These are phyloP conservation scores for Cercospora beticola DNA, from an alignment of 2,329 filamentous ascomycete species.

Conservation along the genomic window DNA sequence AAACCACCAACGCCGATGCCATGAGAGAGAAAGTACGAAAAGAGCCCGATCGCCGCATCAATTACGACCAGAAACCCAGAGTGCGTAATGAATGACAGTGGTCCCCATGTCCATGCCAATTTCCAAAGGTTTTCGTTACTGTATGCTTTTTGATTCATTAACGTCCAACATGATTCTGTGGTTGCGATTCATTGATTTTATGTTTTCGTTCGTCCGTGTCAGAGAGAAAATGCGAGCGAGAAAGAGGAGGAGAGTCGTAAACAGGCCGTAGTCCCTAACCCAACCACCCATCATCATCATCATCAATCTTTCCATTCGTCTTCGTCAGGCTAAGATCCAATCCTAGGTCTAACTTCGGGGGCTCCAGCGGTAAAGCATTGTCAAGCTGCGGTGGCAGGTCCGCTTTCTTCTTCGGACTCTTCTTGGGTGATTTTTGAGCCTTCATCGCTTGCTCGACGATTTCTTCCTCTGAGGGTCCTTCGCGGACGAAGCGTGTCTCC, in stretches of 20 bases:
- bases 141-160: neutral
- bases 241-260: neutral
- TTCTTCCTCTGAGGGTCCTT: slow-evolving; percentile 58
- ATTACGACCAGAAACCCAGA: neutral
- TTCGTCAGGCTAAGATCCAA: slow-evolving; percentile 25
- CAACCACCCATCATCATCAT: slow-evolving; percentile 38
- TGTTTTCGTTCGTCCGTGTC: neutral
- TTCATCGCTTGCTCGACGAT: slow-evolving; percentile 43
- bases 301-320: slow-evolving; percentile 14
- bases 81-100: neutral
- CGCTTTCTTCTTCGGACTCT: slow-evolving; percentile 38
- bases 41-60: too few relatives aligned
- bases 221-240: neutral
- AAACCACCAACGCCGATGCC: neutral
- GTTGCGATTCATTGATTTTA: neutral
- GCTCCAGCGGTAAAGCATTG: slow-evolving; percentile 18
- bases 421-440: slow-evolving; percentile 45
- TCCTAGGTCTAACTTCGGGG: slow-evolving; percentile 30
- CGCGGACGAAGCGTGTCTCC: slow-evolving; percentile 77
- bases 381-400: slow-evolving; percentile 29
- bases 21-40: slow-evolving; percentile 4
- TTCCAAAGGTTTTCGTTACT: neutral
- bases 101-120: neutral
- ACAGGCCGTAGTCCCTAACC: slow-evolving; percentile 24
- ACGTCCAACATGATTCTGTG: neutral